These are phyloP conservation scores for Diaporthe ampelina DNA, from an alignment of 2,329 filamentous ascomycete species.

Conservation along the genomic window DNA sequence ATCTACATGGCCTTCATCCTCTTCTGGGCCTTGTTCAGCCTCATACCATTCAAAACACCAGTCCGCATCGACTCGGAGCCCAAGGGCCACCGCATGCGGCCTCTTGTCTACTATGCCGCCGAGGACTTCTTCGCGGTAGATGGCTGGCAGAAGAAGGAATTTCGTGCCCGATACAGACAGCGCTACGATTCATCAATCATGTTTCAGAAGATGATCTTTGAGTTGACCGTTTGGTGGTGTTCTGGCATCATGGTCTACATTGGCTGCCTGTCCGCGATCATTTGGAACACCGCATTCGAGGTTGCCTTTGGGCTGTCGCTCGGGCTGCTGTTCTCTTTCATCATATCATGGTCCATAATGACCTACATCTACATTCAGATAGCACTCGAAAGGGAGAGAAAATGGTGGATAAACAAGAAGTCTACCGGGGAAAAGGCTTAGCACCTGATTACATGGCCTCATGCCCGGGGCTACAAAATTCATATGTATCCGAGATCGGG, in stretches of 20 bases:
- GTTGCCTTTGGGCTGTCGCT: conserved; percentile 40
- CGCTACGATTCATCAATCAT: conserved; percentile 38
- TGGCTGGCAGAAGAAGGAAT: conserved; percentile 40
- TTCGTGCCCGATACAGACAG: conserved; percentile 37
- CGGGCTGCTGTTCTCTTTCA: conserved; percentile 39
- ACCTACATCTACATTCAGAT: conserved; percentile 38
- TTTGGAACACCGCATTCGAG: conserved; percentile 39
- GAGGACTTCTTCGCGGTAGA: conserved; percentile 41
- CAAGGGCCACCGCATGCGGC: conserved; percentile 34
- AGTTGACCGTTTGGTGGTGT: conserved; percentile 41
- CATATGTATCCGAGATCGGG: background rate
- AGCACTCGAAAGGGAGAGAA: conserved; percentile 37
- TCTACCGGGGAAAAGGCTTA: conserved; percentile 27
- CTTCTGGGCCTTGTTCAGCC: conserved; percentile 32
- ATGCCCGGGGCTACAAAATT: background rate
- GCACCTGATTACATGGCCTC: background rate
- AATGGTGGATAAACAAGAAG: conserved; percentile 38
- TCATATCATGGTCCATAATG: conserved; percentile 35
- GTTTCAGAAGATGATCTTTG: conserved; percentile 40
- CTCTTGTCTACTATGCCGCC: conserved; percentile 40
- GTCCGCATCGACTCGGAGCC: conserved; percentile 38
- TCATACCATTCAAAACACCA: conserved; percentile 37
- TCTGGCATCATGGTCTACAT: conserved; percentile 40
- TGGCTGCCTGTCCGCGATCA: conserved; percentile 39
- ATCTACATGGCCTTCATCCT: conserved; percentile 40